Evolutionary conservation across 2,329 filamentous ascomycete species (phyloP), one percentile per base, ranked within the genome.

Genomic region (Neoscytalidium dimidiatum): DNA sequence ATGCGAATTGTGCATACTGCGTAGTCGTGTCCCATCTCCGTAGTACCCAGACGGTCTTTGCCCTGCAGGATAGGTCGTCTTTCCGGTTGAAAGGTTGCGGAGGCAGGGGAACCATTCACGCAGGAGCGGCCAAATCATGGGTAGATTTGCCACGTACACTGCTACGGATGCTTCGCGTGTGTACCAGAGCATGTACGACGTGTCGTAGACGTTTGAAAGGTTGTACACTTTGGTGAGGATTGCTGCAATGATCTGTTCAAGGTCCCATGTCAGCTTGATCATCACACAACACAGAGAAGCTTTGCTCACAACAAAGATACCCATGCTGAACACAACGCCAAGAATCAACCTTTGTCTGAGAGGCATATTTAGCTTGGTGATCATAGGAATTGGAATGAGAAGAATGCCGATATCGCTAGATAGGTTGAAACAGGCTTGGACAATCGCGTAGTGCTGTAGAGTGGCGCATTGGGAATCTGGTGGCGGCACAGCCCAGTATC

Each of bases 381-480:
- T 70, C 62, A 85, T 74, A 0, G 86, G 85, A 67, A 88, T 79
- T n/a, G 56, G 56, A 19, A 60, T 60, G 28, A 33, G 11, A 0
- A 60, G 28, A 13, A 60, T 60, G 56, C 26, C 56, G 3, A 60
- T 17, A 67, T 89, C 87, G 28, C 85, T 87, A 2, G 83, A 82
- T 56, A 88, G 83, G 68, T 89, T 89, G 71, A 89, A 82, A 3
- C 81, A 78, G 1, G 84, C 82, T 66, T 88, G 86, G 17, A 84
- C 83, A 58, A 87, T 86, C 11, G 86, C 79, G 69, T 87, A 87
- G 70, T 86, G 78, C 17, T 82, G 78, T 1, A 84, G 81, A 0
- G 85, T 83, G 0, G 85, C 84, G 70, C 86, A 88, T 78, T 88
- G 85, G 1, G 78, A 76, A 68, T 83, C 82, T 1, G 80, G 72